These are phyloP conservation scores for Chrysoporthe deuterocubensis DNA, from an alignment of 2,329 filamentous ascomycete species.

Conservation along the genomic window DNA sequence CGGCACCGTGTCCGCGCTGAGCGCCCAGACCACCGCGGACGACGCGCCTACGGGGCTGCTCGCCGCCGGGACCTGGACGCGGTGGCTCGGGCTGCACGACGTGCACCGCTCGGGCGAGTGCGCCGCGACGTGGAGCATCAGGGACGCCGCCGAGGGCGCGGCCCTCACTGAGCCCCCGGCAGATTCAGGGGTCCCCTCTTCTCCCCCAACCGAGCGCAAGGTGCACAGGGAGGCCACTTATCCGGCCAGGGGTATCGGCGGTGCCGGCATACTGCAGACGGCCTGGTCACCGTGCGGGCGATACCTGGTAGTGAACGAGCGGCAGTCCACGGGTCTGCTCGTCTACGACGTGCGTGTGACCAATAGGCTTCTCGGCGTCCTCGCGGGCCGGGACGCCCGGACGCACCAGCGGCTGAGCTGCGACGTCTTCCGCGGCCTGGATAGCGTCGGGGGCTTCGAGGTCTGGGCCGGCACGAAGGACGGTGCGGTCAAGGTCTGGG, in stretches of 20 bases:
- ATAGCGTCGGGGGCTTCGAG: constrained; percentile 52
- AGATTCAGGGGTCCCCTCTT: neutral
- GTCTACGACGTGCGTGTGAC: constrained; percentile 67
- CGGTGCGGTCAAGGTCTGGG: constrained; percentile 62
- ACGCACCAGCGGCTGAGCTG: constrained; percentile 62
- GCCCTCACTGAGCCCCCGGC: neutral
- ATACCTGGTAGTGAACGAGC: constrained; percentile 66
- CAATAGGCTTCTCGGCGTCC: constrained; percentile 58
- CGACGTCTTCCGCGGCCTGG: constrained; percentile 54
- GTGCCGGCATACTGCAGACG: constrained; percentile 66
- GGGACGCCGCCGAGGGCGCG: constrained; percentile 52
- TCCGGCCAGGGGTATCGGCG: constrained; percentile 46
- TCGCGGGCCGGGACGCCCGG: constrained; percentile 53
- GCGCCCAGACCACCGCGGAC: constrained; percentile 46
- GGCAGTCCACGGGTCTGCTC: constrained; percentile 57
- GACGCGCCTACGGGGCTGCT: constrained; percentile 46
- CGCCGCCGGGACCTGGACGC: constrained; percentile 67
- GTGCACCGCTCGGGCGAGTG: constrained; percentile 57
- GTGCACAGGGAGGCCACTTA: neutral
- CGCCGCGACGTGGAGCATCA: constrained; percentile 63
- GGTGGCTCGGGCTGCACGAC: constrained; percentile 67
- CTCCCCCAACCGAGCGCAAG: neutral
- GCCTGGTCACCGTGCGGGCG: constrained; percentile 66
- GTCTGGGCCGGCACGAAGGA: constrained; percentile 64
- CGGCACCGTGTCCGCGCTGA: constrained; percentile 61